phyloP scores from a whole-genome alignment of 257 asterid genomes.

The Nicotiana noctiflora region DNA sequence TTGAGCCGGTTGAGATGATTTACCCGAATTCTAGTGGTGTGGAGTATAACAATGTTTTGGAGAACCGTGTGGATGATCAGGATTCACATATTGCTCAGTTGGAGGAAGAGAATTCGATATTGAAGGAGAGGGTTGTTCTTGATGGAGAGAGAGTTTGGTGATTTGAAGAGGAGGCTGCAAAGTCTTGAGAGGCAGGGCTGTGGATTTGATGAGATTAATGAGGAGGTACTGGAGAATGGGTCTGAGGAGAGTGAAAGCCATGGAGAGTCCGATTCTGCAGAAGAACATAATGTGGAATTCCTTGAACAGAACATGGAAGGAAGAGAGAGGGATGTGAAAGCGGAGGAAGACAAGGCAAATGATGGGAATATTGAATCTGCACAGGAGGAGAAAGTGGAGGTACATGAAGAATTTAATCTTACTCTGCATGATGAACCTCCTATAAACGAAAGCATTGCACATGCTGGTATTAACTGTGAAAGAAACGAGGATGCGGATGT shows the following conservation, averaged over 20 bases:
- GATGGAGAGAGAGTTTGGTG: slow-evolving; percentile 67
- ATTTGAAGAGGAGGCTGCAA: slow-evolving; percentile 60
- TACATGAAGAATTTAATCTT: neutral
- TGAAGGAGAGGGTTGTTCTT: slow-evolving; percentile 75
- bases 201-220: slow-evolving; percentile 33
- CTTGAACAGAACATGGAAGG: slow-evolving; percentile 28
- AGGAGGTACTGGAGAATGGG: slow-evolving; percentile 51
- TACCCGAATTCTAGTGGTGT: slow-evolving; percentile 43
- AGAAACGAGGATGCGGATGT: slow-evolving; percentile 5
- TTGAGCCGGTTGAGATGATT: slow-evolving; percentile 78
- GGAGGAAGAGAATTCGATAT: slow-evolving; percentile 65
- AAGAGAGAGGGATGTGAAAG: slow-evolving; percentile 13
- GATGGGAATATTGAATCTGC: slow-evolving; percentile 1
- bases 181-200: slow-evolving; percentile 40
- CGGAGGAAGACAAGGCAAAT: slow-evolving; percentile 9
- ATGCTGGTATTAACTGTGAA: neutral
- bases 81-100: slow-evolving; percentile 67
- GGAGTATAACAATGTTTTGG: slow-evolving; percentile 52
- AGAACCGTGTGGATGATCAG: slow-evolving; percentile 73
- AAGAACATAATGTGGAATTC: slow-evolving; percentile 40
- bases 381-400: slow-evolving; percentile 1
- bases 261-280: slow-evolving; percentile 42
- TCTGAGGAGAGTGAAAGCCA: slow-evolving; percentile 58
- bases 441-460: neutral
- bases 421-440: neutral